phyloP scores from a whole-genome alignment of 2,329 filamentous ascomycete genomes.

The Pezicula radicicola region DNA sequence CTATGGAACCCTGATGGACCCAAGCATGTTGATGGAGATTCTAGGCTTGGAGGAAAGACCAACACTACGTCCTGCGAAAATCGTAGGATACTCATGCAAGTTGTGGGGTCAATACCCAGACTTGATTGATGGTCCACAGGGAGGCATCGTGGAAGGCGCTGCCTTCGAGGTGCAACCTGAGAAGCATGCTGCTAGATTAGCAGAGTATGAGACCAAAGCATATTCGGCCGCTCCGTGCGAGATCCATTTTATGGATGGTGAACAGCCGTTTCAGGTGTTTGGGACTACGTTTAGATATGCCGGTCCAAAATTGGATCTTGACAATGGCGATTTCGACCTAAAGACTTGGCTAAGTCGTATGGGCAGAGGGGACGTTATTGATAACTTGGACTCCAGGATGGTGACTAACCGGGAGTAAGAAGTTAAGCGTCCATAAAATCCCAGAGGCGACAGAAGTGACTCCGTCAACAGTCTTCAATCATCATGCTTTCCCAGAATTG shows the following conservation, averaged over 20 bases:
- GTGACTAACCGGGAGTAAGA: neutral
- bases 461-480: too few relatives aligned
- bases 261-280: neutral
- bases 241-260: neutral
- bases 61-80: too few relatives aligned
- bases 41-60: too few relatives aligned
- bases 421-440: neutral
- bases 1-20: too few relatives aligned
- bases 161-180: neutral
- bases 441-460: too few relatives aligned
- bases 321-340: neutral
- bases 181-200: neutral
- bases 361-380: neutral
- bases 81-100: too few relatives aligned
- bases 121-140: neutral
- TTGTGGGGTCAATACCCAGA: too few relatives aligned
- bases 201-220: slow-evolving; percentile 1
- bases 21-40: too few relatives aligned
- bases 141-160: neutral
- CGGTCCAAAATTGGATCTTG: neutral
- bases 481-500: too few relatives aligned
- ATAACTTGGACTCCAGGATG: neutral
- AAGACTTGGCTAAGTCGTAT: neutral
- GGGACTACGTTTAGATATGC: neutral
- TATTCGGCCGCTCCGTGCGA: neutral